Evolutionary conservation across 108 stramenopile genomes (phyloP), one percentile per base, ranked within the genome.

Genomic region (Fragilariopsis cylindrus): DNA sequence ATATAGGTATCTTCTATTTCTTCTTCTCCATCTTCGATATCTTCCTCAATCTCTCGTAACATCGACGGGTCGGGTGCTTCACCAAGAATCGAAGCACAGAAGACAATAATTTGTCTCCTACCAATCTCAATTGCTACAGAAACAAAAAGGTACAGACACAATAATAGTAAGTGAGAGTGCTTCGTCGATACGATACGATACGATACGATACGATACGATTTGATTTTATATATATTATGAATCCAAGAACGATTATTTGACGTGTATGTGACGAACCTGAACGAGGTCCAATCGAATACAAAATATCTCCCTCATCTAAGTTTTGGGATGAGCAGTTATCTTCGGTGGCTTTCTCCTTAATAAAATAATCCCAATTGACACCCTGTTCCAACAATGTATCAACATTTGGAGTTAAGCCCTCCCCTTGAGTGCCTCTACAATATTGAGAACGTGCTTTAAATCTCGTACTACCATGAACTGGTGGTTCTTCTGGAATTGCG

Each of bases 11-110:
- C 87, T 42, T 78, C 82, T 19, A 49, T 70, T 30, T 75, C 63
- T 8, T 76, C 82, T 3, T 81, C 84, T 21, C 60, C 84, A n/a
- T 58, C 65, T 16, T 74, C 75, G 40, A 76, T 85, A 70, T 84
- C 83, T 41, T 88, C 88, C 63, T 94, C 89, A 54, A 95, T 75
- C 74, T 92, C 94, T 15, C 73, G 70, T 60, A 95, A 57, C 95
- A 96, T 96, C 57, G 88, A 90, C 7, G 92, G 95, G 85, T 93
- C 92, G 4, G 90, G 90, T 44, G 86, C 87, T 69, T 93, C 89
- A 55, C 79, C 92, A 78, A 96, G 48, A 56, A 93, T 74, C 68
- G 90, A 85, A 48, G 92, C 84, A 74, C 92, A 93, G 80, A 96
- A 96, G 71, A 48, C 76, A 44, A 96, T 80, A 48, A 96, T 78